Percentiles rank a stretch among this genome's conserved stretches.
phyloP scores from a whole-genome alignment of 768 basidiomycete genomes.

The Naganishia onofrii region DNA sequence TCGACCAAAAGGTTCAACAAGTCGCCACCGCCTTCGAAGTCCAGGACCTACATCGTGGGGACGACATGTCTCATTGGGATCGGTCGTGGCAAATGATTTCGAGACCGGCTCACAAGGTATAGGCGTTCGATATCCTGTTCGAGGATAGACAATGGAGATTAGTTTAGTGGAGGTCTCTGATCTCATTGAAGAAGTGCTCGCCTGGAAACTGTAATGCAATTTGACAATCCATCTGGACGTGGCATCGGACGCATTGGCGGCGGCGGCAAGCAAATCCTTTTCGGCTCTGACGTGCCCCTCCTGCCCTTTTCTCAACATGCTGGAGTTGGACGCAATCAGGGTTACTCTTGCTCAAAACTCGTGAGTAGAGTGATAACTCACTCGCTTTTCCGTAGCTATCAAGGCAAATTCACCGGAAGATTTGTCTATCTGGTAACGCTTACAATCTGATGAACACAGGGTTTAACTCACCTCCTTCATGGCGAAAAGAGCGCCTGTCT shows the following conservation, averaged over 20 bases:
- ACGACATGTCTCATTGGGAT: no score
- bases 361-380: conserved; percentile 57
- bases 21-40: conserved; percentile 96
- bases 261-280: conserved; percentile 87
- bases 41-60: conserved; percentile 64
- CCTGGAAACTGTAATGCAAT: conserved; percentile 67
- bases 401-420: background rate
- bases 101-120: conserved; percentile 72
- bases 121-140: conserved; percentile 85
- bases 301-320: conserved; percentile 94
- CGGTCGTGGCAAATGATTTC: no score
- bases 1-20: conserved; percentile 93
- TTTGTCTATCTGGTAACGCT: background rate
- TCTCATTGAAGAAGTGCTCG: background rate
- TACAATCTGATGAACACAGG: conserved; percentile 22
- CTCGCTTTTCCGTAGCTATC: conserved; percentile 50
- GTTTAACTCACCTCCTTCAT: conserved; percentile 81
- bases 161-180: background rate
- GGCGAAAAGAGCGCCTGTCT: conserved; percentile 76
- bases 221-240: conserved; percentile 91
- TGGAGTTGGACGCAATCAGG: conserved; percentile 43
- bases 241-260: conserved; percentile 78
- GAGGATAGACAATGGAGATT: conserved; percentile 55
- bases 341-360: conserved; percentile 33
- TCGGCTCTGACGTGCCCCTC: conserved; percentile 96